phyloP scores from a whole-genome alignment of 1,284 basidiomycete genomes.

The Cerioporus squamosus region DNA sequence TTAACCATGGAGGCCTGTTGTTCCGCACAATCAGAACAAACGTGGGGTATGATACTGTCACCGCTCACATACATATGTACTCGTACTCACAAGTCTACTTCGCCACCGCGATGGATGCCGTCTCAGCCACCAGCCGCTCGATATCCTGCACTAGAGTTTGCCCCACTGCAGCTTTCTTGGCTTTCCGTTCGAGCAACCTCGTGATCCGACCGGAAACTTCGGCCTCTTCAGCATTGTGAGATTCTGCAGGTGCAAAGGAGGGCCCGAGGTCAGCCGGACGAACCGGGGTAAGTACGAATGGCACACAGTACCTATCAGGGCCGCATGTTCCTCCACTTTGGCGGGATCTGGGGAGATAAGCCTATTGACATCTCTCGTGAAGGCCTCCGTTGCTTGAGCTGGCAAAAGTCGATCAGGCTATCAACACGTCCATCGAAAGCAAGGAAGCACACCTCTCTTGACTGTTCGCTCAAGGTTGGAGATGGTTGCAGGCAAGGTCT shows the following conservation, averaged over 20 bases:
- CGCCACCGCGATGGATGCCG: constrained; percentile 6
- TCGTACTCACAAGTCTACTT: background rate
- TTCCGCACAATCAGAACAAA: no score
- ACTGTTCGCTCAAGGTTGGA: background rate
- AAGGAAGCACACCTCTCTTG: background rate
- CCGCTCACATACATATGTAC: no score
- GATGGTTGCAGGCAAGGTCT: background rate
- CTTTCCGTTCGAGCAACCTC: constrained; percentile 23
- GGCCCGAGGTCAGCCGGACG: no score
- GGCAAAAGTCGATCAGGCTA: background rate
- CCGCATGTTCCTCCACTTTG: background rate
- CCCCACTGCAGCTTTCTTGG: constrained; percentile 21
- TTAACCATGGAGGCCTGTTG: no score
- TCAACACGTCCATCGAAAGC: background rate
- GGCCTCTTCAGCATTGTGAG: background rate
- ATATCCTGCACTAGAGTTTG: constrained; percentile 18
- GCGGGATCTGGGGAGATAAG: constrained; percentile 2
- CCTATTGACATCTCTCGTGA: background rate
- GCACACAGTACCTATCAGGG: background rate
- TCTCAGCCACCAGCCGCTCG: constrained; percentile 21
- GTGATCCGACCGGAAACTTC: constrained; percentile 8
- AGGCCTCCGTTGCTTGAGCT: constrained; percentile 7
- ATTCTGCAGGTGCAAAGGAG: background rate
- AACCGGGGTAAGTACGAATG: no score
- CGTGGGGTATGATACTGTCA: no score